phyloP scores from a whole-genome alignment of 2,329 filamentous ascomycete genomes.

The Penicillium psychrosexuale region DNA sequence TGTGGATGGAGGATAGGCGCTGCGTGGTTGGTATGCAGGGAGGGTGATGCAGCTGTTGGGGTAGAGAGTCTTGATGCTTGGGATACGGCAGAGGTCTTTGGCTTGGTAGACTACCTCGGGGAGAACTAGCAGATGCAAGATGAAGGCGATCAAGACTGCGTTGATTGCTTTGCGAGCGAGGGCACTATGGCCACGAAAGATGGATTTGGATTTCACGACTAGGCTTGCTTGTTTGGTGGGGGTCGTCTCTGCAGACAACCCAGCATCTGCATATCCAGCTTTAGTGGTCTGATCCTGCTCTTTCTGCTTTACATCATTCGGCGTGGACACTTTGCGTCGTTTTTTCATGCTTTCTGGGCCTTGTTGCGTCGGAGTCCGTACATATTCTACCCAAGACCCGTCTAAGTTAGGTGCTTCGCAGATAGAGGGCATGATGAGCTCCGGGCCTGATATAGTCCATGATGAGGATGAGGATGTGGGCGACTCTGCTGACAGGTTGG shows the following conservation, averaged over 20 bases:
- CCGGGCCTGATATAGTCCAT: constrained; percentile 30
- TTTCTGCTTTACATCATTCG: constrained; percentile 1
- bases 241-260: constrained; percentile 4
- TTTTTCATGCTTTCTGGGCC: constrained; percentile 19
- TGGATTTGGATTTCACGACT: not conserved
- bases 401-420: constrained; percentile 34
- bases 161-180: constrained; percentile 25
- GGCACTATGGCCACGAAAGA: not conserved
- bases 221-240: not conserved
- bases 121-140: constrained; percentile 34
- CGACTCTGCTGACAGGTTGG: constrained; percentile 21
- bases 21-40: constrained; percentile 5
- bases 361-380: constrained; percentile 18
- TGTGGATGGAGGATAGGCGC: constrained; percentile 8
- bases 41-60: constrained; percentile 28
- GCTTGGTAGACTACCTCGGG: constrained; percentile 37
- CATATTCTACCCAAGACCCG: constrained; percentile 32
- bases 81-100: constrained; percentile 28
- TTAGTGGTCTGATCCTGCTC: not conserved
- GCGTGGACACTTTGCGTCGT: constrained; percentile 19
- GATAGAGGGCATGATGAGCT: constrained; percentile 43
- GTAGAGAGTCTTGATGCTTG: constrained; percentile 26
- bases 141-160: constrained; percentile 26
- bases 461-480: constrained; percentile 26
- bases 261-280: constrained; percentile 3